Base-by-base conservation (phyloP, 2,329 filamentous ascomycete species). In the Clarireedia monteithiana region DNA sequence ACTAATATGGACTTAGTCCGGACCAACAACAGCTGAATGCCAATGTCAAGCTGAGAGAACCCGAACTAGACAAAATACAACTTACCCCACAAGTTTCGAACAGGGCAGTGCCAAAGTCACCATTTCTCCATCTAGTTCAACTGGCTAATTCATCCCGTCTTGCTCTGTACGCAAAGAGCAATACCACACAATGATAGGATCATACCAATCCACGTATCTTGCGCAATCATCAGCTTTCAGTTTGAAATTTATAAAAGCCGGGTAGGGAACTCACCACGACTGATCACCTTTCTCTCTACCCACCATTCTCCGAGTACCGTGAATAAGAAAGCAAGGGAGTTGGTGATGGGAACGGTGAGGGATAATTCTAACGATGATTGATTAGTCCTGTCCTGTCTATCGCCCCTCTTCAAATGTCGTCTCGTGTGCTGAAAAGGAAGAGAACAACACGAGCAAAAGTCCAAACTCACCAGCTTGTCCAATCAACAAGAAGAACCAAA, bases 401-500 rank as follows among this genome's bases (percentile, higher is more conserved):
- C 20, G 20, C 20, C 20, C 20, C 45, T 26, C 23, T 10, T 26
- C 20, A 45, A 23, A 9, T 12, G 10, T 3, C 9, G 2, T 34
- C 30, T 34, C 9, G 10, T 34, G 4, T 23, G 7, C 10, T 20
- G 5, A 6, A 46, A 44, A 24, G 2, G 7, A 50, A 17, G 14
- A 6, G 6, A 46, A 40, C 39, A 36, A 12, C 5, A 5, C 2
- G 7, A 30, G 7, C 27, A 10, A 30, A 30, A 9, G 10, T 9
- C 6, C 1, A 34, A 34, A 62, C 86, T 64, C 72, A 95, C 91
- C 91, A 66, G 91, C 91, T 70, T 94, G 83, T 6, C 92, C 92
- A 72, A 97, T 92, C 62, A 97, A 76, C 63, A 97, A 73, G 66
- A 97, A 97, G 73, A 97, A 97, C 92, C 92, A 97, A 55, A 96